phyloP scores from a whole-genome alignment of 1,139 yeast species.

The Citeromyces hawaiiensis region DNA sequence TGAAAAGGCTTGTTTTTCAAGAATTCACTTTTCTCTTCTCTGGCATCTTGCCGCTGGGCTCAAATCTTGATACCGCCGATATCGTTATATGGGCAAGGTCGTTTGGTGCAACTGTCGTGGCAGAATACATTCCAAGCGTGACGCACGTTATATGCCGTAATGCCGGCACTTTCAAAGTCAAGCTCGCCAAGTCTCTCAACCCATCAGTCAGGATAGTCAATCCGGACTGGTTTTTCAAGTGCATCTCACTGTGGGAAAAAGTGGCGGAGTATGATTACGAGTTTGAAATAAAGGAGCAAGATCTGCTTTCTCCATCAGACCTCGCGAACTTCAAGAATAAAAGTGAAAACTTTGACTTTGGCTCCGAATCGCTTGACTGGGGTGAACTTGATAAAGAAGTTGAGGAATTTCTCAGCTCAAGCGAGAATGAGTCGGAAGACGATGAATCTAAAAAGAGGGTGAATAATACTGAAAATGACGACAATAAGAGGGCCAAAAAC shows the following conservation, averaged over 20 bases:
- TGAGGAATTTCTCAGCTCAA: conserved; percentile 44
- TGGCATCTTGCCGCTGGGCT: conserved; percentile 75
- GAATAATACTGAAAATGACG: conserved; percentile 4
- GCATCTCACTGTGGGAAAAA: conserved; percentile 67
- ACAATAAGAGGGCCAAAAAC: conserved; percentile 9
- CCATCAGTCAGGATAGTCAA: conserved; percentile 71
- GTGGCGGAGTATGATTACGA: conserved; percentile 51
- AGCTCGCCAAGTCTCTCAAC: conserved; percentile 50
- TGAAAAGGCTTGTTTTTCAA: conserved; percentile 55
- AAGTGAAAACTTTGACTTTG: conserved; percentile 8
- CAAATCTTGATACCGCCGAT: conserved; percentile 58
- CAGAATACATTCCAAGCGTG: conserved; percentile 59
- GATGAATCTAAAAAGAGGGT: conserved; percentile 5
- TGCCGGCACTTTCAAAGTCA: conserved; percentile 67
- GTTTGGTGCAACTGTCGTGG: conserved; percentile 80
- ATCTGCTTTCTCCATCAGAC: conserved; percentile 27
- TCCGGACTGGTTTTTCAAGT: conserved; percentile 86
- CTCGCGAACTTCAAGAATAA: conserved; percentile 27
- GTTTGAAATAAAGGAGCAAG: conserved; percentile 30
- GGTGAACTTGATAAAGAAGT: conserved; percentile 47
- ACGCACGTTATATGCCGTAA: conserved; percentile 83
- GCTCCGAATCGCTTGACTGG: conserved; percentile 14
- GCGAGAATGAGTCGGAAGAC: conserved; percentile 23
- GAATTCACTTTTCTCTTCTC: conserved; percentile 70
- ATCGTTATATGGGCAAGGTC: conserved; percentile 87